Evolutionary conservation across 371 early-diverging fungal species (phyloP).

Genomic region (Apophysomyces ossiformis): DNA sequence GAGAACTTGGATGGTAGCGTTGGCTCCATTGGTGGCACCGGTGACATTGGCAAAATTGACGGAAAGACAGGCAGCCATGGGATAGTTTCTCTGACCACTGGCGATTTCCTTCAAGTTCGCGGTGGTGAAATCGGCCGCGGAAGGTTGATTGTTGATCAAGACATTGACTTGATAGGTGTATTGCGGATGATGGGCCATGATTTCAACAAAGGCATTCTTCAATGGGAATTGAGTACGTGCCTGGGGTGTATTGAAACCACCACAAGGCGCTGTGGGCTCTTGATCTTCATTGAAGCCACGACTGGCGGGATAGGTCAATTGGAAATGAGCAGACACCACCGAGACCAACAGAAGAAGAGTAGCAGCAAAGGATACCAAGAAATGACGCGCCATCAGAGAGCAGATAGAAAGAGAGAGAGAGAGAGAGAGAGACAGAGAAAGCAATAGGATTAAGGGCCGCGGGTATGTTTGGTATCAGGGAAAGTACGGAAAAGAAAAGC

Average conservation of each 20-base stretch:
- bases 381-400: slow-evolving; percentile 2
- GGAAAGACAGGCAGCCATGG: slow-evolving; percentile 50
- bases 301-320: slow-evolving; percentile 53
- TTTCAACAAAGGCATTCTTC: slow-evolving; percentile 53
- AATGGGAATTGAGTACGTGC: slow-evolving; percentile 54
- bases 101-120: slow-evolving; percentile 28
- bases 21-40: slow-evolving; percentile 45
- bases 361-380: slow-evolving; percentile 7
- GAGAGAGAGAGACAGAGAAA: neutral
- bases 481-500: neutral
- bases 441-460: neutral
- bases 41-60: slow-evolving; percentile 36
- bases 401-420: neutral
- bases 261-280: slow-evolving; percentile 59
- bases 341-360: neutral
- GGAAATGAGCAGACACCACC: slow-evolving; percentile 50
- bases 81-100: slow-evolving; percentile 41
- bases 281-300: slow-evolving; percentile 57
- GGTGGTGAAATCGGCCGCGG: slow-evolving; percentile 35
- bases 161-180: slow-evolving; percentile 55
- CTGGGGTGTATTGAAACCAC: slow-evolving; percentile 43
- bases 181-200: slow-evolving; percentile 48
- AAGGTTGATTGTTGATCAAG: slow-evolving; percentile 45
- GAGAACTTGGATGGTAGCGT: slow-evolving; percentile 60
- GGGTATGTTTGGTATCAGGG: neutral